Evolutionary conservation across 208 protist genomes (phyloP).

Genomic region (Leishmania arabica): DNA sequence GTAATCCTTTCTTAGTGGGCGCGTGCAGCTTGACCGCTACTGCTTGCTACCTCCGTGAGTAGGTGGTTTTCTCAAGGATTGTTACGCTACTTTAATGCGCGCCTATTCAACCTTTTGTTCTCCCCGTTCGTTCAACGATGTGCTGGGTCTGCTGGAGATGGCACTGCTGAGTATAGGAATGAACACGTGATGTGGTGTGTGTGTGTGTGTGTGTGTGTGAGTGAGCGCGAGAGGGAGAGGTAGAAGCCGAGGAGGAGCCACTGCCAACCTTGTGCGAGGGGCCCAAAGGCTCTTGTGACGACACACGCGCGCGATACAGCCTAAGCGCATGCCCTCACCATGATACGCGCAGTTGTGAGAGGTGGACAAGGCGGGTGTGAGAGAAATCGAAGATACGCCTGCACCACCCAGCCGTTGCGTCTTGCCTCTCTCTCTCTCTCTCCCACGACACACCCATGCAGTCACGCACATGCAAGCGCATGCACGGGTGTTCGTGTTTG

Average conservation of each 20-base stretch:
- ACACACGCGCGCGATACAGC: background rate
- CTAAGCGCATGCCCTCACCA: background rate
- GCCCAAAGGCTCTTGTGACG: background rate
- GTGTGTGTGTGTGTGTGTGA: background rate
- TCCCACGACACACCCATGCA: constrained; percentile 4
- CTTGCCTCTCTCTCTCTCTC: background rate
- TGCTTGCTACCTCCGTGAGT: background rate
- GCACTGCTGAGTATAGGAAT: background rate
- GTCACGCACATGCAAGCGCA: constrained; percentile 9
- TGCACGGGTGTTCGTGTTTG: background rate
- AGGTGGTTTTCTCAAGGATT: background rate
- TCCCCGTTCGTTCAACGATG: background rate
- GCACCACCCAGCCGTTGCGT: background rate
- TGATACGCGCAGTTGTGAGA: background rate
- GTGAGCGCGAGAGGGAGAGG: background rate
- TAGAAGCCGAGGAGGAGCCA: background rate
- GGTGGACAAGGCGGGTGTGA: background rate
- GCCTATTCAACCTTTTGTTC: background rate
- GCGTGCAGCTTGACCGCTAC: background rate
- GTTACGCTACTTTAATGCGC: background rate
- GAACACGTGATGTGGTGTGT: background rate
- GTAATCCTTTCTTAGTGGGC: background rate
- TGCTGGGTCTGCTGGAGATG: background rate
- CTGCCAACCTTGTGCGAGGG: background rate
- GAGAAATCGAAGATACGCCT: background rate